phyloP scores from a whole-genome alignment of 768 basidiomycete genomes.

The Mycena metata region DNA sequence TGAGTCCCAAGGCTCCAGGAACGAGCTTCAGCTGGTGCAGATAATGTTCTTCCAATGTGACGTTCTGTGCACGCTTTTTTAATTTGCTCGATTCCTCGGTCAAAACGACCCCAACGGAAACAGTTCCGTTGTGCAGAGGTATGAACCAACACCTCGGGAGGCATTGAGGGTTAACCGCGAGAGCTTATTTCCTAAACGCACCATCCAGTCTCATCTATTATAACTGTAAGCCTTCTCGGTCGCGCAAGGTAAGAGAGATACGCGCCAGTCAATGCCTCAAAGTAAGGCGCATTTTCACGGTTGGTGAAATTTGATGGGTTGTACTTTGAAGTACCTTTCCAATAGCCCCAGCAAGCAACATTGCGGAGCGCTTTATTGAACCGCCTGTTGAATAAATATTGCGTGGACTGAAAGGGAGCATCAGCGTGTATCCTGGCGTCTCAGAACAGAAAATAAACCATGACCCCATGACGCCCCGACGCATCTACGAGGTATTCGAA shows the following conservation, averaged over 20 bases:
- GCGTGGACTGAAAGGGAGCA: conserved; percentile 1
- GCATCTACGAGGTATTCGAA: conserved; percentile 27
- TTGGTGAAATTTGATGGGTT: neutral
- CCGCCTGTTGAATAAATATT: conserved; percentile 12
- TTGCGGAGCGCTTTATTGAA: conserved; percentile 16
- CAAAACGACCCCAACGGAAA: conserved; percentile 68
- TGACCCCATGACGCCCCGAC: conserved; percentile 7
- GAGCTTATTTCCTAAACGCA: neutral
- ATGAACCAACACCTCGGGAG: conserved; percentile 64
- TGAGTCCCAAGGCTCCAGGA: conserved; percentile 43
- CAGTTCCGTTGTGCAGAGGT: conserved; percentile 61
- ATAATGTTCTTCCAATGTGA: conserved; percentile 46
- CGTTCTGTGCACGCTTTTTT: conserved; percentile 44
- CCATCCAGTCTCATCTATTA: conserved; percentile 62
- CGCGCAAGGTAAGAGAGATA: conserved; percentile 29
- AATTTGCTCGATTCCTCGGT: conserved; percentile 49
- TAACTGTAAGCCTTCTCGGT: too few species aligned
- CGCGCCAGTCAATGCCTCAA: conserved; percentile 47
- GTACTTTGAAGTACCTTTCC: conserved; percentile 12
- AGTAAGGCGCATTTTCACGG: conserved; percentile 21
- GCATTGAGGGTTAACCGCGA: too few species aligned
- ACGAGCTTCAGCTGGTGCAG: conserved; percentile 45
- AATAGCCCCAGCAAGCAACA: conserved; percentile 26
- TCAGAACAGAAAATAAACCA: neutral
- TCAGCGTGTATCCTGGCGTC: neutral